Conservation (phyloP, 2,329 filamentous ascomycete genomes). For the Neofusicoccum laricinum region DNA sequence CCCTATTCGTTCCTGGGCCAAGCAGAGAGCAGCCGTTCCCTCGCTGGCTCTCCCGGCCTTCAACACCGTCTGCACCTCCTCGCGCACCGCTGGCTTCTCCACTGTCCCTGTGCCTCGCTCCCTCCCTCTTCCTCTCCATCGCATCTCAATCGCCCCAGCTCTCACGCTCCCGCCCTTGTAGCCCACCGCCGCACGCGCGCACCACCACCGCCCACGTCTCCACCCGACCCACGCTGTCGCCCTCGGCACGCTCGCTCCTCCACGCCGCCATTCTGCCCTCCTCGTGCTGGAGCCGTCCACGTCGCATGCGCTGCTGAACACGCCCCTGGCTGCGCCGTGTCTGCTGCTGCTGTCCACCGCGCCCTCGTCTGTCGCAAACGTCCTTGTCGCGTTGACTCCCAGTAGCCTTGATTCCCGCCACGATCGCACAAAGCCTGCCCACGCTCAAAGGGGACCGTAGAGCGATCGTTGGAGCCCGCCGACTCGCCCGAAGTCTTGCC, state of each 20-base stretch:
- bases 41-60: slow-evolving; percentile 11
- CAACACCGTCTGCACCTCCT: slow-evolving; percentile 13
- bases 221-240: slow-evolving; percentile 11
- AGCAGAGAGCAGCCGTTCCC: not conserved
- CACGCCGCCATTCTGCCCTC: not conserved
- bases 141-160: slow-evolving; percentile 8
- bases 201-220: slow-evolving; percentile 4
- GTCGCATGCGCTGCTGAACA: not conserved
- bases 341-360: not conserved
- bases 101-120: slow-evolving; percentile 4
- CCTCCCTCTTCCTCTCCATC: slow-evolving; percentile 1
- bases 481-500: slow-evolving; percentile 1
- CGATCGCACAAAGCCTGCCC: slow-evolving; percentile 11
- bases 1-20: not conserved
- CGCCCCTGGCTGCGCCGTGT: not conserved
- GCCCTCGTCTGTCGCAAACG: not conserved
- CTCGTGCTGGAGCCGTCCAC: not conserved
- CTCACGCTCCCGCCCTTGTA: not conserved
- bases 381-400: slow-evolving; percentile 9
- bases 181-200: slow-evolving; percentile 8
- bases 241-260: slow-evolving; percentile 6
- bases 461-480: slow-evolving; percentile 5
- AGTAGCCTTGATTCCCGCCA: slow-evolving; percentile 6
- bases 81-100: slow-evolving; percentile 4
- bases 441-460: not conserved